Conservation (phyloP, 2,329 filamentous ascomycete species). For the Taxawa tesnikishii region DNA sequence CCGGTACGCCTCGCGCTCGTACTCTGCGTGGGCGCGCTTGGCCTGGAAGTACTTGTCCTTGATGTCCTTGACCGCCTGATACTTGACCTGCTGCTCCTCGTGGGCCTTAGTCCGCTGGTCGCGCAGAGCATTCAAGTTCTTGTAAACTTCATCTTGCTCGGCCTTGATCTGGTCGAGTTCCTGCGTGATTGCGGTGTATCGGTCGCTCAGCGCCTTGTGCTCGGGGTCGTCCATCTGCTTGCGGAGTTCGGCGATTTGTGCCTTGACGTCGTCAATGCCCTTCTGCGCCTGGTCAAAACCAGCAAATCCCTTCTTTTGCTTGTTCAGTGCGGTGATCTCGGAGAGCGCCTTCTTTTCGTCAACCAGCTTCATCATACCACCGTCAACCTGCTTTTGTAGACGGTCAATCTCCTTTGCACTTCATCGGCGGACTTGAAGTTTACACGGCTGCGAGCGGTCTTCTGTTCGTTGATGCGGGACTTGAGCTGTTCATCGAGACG, state of each 20-base stretch:
- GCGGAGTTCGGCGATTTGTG: slow-evolving; percentile 78
- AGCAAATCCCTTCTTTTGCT: slow-evolving; percentile 83
- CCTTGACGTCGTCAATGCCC: slow-evolving; percentile 75
- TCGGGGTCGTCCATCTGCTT: slow-evolving; percentile 87
- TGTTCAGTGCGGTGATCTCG: slow-evolving; percentile 72
- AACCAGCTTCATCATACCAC: slow-evolving; percentile 85
- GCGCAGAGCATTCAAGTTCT: slow-evolving; percentile 70
- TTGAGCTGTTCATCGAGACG: slow-evolving; percentile 81
- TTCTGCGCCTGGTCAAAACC: slow-evolving; percentile 77
- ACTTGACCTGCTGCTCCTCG: slow-evolving; percentile 78
- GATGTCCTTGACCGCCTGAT: slow-evolving; percentile 65
- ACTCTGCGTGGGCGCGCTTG: slow-evolving; percentile 71
- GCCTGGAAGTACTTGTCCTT: slow-evolving; percentile 80
- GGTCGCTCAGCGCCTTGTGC: slow-evolving; percentile 73
- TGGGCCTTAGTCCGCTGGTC: slow-evolving; percentile 80
- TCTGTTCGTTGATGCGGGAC: slow-evolving; percentile 74
- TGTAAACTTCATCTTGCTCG: slow-evolving; percentile 83
- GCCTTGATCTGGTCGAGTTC: slow-evolving; percentile 86
- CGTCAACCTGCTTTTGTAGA: slow-evolving; percentile 76
- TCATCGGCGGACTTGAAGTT: slow-evolving; percentile 82
- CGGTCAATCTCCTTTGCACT: slow-evolving; percentile 69
- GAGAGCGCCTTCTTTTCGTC: slow-evolving; percentile 90
- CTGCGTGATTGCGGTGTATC: slow-evolving; percentile 72
- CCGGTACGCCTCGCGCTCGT: slow-evolving; percentile 72
- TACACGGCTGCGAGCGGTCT: slow-evolving; percentile 67